Evolutionary conservation across 768 basidiomycete species (phyloP).

Genomic region (Scleroderma citrinum): DNA sequence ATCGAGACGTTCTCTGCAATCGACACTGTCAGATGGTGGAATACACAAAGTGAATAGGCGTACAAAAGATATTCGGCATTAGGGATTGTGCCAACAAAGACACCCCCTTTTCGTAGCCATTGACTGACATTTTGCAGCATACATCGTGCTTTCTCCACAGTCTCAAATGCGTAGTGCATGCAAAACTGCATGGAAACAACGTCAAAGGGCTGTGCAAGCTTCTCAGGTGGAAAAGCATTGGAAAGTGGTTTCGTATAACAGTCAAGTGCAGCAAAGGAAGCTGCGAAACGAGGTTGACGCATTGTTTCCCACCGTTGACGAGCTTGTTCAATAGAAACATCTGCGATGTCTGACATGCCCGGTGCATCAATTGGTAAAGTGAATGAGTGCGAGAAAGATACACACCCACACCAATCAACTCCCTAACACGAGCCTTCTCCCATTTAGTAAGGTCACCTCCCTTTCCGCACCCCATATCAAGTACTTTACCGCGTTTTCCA

Average conservation of each 20-base stretch:
- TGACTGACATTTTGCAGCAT: slow-evolving; percentile 90
- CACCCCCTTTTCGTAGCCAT: slow-evolving; percentile 76
- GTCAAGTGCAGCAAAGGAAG: slow-evolving; percentile 80
- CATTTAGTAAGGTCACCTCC: slow-evolving; percentile 97
- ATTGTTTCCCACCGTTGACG: slow-evolving; percentile 56
- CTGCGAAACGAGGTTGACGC: slow-evolving; percentile 57
- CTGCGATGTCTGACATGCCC: slow-evolving; percentile 68
- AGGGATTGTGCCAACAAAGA: slow-evolving; percentile 97
- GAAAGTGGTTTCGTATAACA: slow-evolving; percentile 76
- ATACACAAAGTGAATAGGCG: slow-evolving; percentile 26
- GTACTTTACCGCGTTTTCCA: slow-evolving; percentile 60
- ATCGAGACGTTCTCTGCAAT: slow-evolving; percentile 62
- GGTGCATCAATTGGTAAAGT: background rate
- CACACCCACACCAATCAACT: slow-evolving; percentile 78
- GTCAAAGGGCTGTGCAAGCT: slow-evolving; percentile 72
- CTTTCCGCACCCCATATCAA: slow-evolving; percentile 99
- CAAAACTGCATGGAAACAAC: slow-evolving; percentile 99
- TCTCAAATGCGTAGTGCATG: slow-evolving; percentile 99
- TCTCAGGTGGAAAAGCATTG: slow-evolving; percentile 57
- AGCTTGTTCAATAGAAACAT: slow-evolving; percentile 87
- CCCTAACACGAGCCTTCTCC: slow-evolving; percentile 76
- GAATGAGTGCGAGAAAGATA: slow-evolving; percentile 10
- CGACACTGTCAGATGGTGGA: slow-evolving; percentile 6
- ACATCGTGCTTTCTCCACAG: slow-evolving; percentile 73
- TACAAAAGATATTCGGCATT: slow-evolving; percentile 82